phyloP scores from a whole-genome alignment of 139 green algal genomes.

The Chlorella sp. region DNA sequence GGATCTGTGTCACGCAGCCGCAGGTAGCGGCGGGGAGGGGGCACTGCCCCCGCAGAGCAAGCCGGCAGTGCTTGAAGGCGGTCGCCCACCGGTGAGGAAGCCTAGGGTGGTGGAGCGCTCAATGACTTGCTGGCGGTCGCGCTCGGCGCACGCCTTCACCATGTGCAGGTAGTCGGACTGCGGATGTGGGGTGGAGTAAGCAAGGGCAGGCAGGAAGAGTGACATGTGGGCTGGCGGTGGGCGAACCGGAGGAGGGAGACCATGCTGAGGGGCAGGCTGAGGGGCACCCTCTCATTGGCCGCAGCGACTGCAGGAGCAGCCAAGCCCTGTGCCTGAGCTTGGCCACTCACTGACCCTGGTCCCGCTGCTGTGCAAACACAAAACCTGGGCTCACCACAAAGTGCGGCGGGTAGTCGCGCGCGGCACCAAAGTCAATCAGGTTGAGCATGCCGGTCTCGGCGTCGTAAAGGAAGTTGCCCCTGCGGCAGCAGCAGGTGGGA shows the following conservation, averaged over 20 bases:
- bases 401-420: constrained; percentile 70
- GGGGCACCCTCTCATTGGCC: no score
- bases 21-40: neutral
- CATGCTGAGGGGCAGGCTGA: no score
- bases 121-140: constrained; percentile 75
- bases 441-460: constrained; percentile 64
- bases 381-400: constrained; percentile 65
- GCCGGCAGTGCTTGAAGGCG: neutral
- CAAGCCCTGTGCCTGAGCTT: no score
- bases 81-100: constrained; percentile 87
- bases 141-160: constrained; percentile 88
- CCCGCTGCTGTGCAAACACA: no score
- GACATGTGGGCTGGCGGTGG: no score
- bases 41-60: neutral
- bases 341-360: no score
- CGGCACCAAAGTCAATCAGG: constrained; percentile 96
- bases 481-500: neutral
- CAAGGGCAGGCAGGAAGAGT: no score
- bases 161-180: constrained; percentile 90
- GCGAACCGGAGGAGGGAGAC: no score
- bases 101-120: constrained; percentile 76
- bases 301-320: no score
- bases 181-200: no score
- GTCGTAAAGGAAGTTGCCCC: constrained; percentile 98
- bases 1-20: neutral